Conservation (phyloP, 345 rosid genomes). For the Excoecaria cochinchinensis region DNA sequence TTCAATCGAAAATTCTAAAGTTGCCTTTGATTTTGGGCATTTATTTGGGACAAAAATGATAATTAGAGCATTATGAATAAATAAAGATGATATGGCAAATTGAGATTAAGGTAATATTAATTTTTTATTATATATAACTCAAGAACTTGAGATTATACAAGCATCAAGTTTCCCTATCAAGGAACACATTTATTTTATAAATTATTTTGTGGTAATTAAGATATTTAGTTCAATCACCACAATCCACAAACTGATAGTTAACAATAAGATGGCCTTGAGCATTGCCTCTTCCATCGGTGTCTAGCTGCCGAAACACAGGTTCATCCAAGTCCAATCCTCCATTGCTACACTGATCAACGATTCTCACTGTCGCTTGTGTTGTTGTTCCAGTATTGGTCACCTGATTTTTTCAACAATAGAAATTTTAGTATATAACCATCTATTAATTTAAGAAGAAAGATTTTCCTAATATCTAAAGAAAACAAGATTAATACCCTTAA, state of each 20-base stretch:
- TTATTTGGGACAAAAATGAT: no score
- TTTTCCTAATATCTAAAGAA: not conserved
- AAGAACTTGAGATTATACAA: constrained; percentile 1
- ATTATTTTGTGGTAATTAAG: not conserved
- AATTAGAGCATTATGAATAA: no score
- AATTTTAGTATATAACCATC: not conserved
- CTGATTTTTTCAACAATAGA: not conserved
- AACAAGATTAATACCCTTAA: constrained; percentile 32
- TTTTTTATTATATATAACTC: not conserved
- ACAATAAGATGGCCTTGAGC: constrained; percentile 26
- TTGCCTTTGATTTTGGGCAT: no score
- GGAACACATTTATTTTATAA: not conserved
- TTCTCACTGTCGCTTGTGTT: constrained; percentile 14
- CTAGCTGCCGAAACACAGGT: constrained; percentile 18
- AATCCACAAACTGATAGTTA: constrained; percentile 19
- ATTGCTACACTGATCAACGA: constrained; percentile 26
- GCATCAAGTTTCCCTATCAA: not conserved
- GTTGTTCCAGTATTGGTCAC: constrained; percentile 18
- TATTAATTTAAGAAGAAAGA: no score
- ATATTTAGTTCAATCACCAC: constrained; percentile 8
- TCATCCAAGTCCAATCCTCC: constrained; percentile 29
- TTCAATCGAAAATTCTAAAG: no score
- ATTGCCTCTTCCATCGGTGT: constrained; percentile 16
- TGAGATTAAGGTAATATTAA: no score
- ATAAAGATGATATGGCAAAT: no score